A percentile compares a stretch with the other conserved stretches of the same genome.
Evolutionary conservation across 495 filamentous ascomycete species (phyloP).

Genomic region (Daldinia vernicosa): DNA sequence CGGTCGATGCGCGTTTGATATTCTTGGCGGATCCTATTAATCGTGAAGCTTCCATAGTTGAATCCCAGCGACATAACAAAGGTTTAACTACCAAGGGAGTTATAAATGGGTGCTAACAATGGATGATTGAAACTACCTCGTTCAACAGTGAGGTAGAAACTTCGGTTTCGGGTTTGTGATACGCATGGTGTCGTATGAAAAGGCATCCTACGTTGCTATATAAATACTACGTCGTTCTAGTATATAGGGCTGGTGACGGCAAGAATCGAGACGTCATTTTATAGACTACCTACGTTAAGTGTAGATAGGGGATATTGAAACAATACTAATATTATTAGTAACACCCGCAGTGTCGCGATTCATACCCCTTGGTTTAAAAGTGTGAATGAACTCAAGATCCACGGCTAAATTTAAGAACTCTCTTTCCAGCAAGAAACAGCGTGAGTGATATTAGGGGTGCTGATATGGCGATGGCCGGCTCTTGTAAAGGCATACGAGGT

Average conservation of each 20-base stretch:
- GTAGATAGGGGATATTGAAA: neutral
- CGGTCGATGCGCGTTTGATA: neutral
- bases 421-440: too few species aligned
- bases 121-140: neutral
- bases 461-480: too few species aligned
- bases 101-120: neutral
- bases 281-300: neutral
- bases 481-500: too few species aligned
- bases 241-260: neutral
- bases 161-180: neutral
- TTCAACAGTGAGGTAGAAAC: neutral
- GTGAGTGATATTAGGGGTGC: too few species aligned
- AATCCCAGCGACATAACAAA: neutral
- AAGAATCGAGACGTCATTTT: neutral
- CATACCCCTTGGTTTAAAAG: neutral
- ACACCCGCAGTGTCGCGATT: neutral
- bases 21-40: slow-evolving; percentile 10
- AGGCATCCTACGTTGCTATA: neutral
- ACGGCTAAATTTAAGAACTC: too few species aligned
- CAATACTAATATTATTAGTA: neutral
- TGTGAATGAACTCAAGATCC: too few species aligned
- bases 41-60: neutral
- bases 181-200: neutral
- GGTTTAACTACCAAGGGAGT: neutral
- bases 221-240: neutral